These are phyloP conservation scores for Neurospora sp. DNA, from an alignment of 495 filamentous ascomycete genomes.

Conservation along the genomic window DNA sequence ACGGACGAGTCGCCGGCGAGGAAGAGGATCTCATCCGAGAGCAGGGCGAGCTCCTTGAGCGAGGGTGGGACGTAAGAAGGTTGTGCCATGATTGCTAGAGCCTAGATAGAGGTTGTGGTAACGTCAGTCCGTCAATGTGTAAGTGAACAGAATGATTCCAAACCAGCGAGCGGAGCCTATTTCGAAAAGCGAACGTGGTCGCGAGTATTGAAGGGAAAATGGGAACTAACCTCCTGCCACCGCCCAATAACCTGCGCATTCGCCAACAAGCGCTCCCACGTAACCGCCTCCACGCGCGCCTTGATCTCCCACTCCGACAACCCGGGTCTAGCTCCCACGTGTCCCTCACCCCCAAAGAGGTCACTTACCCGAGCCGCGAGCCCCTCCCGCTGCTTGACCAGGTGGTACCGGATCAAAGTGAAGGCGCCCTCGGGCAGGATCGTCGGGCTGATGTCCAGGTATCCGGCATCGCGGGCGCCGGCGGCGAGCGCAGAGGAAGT, in stretches of 20 bases:
- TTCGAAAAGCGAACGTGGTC: background rate
- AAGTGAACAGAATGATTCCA: background rate
- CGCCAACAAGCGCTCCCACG: constrained; percentile 60
- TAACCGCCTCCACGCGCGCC: constrained; percentile 45
- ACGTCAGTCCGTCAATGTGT: background rate
- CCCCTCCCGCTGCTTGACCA: constrained; percentile 49
- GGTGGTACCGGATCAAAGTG: constrained; percentile 72
- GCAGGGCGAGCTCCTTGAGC: constrained; percentile 62
- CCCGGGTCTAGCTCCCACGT: constrained; percentile 22
- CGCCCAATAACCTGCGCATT: constrained; percentile 59
- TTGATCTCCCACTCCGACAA: constrained; percentile 24
- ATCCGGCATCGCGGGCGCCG: constrained; percentile 73
- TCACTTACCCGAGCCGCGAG: constrained; percentile 24
- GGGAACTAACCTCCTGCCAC: constrained; percentile 69
- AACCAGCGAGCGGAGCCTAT: background rate
- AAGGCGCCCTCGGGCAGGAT: constrained; percentile 71
- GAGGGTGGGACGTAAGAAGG: constrained; percentile 66
- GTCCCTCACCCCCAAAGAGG: constrained; percentile 13
- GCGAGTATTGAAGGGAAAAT: background rate
- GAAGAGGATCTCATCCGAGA: constrained; percentile 80
- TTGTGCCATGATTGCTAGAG: constrained; percentile 80
- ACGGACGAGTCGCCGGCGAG: constrained; percentile 74
- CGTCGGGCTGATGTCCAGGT: constrained; percentile 76
- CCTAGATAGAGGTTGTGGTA: constrained; percentile 36
- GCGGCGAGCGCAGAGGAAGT: constrained; percentile 55